Evolutionary conservation across 2,329 filamentous ascomycete genomes (phyloP).

Genomic region (Talaromyces islandicus): DNA sequence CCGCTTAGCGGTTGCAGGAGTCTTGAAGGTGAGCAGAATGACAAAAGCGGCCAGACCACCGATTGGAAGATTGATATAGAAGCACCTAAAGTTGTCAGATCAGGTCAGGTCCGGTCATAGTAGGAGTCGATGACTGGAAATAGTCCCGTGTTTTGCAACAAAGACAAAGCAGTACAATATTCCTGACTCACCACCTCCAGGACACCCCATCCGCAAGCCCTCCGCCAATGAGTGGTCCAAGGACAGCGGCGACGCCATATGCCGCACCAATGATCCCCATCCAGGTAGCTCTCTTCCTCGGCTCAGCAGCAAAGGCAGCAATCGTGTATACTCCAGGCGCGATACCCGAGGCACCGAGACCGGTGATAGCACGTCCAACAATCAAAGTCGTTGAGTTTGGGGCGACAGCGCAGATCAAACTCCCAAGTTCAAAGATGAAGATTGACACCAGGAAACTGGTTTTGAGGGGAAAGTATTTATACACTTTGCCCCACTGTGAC

Average conservation of each 20-base stretch:
- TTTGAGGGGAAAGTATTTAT: conserved; percentile 26
- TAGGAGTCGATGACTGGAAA: neutral
- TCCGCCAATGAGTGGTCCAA: conserved; percentile 44
- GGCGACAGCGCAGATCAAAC: conserved; percentile 32
- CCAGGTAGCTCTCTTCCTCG: neutral
- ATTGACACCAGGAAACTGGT: conserved; percentile 29
- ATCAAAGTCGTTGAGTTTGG: conserved; percentile 27
- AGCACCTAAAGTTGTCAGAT: conserved; percentile 6
- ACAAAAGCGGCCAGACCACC: conserved; percentile 5
- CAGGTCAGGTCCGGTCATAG: neutral
- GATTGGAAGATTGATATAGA: conserved; percentile 18
- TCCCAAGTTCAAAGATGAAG: conserved; percentile 36
- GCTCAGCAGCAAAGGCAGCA: conserved; percentile 12
- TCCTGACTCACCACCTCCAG: conserved; percentile 38
- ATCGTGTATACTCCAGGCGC: conserved; percentile 20
- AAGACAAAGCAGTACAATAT: conserved; percentile 13
- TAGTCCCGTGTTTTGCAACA: conserved; percentile 20
- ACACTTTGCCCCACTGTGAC: conserved; percentile 23
- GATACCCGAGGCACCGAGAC: conserved; percentile 27
- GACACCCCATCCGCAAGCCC: conserved; percentile 39
- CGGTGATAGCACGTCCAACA: conserved; percentile 31
- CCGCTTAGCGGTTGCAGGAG: conserved; percentile 9
- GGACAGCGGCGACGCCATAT: conserved; percentile 39
- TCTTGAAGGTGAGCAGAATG: conserved; percentile 19
- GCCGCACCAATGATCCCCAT: neutral